Percentiles rank a stretch among this genome's conserved stretches.
These are phyloP conservation scores for Hypoxylon crocopeplum DNA, from an alignment of 495 filamentous ascomycete species.

Conservation along the genomic window DNA sequence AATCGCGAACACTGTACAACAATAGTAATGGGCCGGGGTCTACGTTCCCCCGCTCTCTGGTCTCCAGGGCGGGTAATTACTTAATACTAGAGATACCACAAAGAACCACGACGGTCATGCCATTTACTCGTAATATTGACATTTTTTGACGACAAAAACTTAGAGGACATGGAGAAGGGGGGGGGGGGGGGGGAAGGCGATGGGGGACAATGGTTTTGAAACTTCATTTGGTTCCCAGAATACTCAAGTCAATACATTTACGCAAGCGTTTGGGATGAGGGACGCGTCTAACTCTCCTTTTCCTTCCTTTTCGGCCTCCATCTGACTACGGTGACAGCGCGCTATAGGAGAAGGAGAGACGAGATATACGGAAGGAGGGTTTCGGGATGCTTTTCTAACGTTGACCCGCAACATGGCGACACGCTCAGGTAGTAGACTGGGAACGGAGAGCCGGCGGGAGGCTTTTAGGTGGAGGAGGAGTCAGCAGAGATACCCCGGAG, in stretches of 20 bases:
- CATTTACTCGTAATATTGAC: conserved; percentile 36
- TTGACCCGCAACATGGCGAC: conserved; percentile 34
- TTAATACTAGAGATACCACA: conserved; percentile 48
- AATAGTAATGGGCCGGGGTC: conserved; percentile 29
- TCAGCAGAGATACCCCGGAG: conserved; percentile 34
- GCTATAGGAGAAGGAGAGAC: conserved; percentile 3
- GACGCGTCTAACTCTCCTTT: conserved; percentile 19
- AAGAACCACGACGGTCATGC: conserved; percentile 38
- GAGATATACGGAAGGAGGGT: conserved; percentile 8
- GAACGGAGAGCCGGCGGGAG: conserved; percentile 13
- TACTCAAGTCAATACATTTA: conserved; percentile 32
- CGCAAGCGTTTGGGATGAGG: conserved; percentile 24
- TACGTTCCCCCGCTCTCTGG: conserved; percentile 13
- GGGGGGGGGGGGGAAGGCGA: conserved; percentile 4
- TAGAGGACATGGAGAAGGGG: conserved; percentile 24
- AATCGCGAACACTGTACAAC: conserved; percentile 36
- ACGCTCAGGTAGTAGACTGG: conserved; percentile 23
- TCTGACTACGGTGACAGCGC: conserved; percentile 16
- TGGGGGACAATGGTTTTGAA: conserved; percentile 18
- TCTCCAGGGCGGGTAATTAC: conserved; percentile 27
- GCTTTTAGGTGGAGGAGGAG: conserved; percentile 20
- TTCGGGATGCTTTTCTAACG: conserved; percentile 9
- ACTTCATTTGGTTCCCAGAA: conserved; percentile 25
- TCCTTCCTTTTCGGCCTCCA: conserved; percentile 4
- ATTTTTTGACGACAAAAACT: conserved; percentile 34